These are phyloP conservation scores for Amanita fuliginea DNA, from an alignment of 768 basidiomycete genomes.

Conservation along the genomic window DNA sequence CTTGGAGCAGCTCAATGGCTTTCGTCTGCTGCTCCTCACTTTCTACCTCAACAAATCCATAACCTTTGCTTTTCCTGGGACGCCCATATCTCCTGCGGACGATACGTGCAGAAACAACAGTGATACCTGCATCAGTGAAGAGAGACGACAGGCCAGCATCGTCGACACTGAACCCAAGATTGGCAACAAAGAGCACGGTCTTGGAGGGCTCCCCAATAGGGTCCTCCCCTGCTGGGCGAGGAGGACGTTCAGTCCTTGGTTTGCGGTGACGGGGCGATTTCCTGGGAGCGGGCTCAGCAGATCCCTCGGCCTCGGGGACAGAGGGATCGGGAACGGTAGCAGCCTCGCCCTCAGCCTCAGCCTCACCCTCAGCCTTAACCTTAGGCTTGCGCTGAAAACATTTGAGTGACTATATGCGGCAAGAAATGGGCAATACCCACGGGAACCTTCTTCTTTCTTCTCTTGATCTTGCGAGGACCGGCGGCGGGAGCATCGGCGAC, in stretches of 20 bases:
- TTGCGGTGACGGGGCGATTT: constrained; percentile 46
- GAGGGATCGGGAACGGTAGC: constrained; percentile 19
- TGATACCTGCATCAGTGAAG: constrained; percentile 82
- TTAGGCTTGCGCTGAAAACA: constrained; percentile 42
- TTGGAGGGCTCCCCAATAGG: constrained; percentile 83
- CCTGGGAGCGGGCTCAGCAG: constrained; percentile 29
- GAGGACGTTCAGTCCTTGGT: constrained; percentile 42
- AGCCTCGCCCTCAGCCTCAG: constrained; percentile 28
- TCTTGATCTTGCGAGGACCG: constrained; percentile 75
- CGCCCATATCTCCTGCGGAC: constrained; percentile 78
- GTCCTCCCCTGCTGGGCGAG: constrained; percentile 71
- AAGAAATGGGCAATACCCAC: constrained; percentile 29
- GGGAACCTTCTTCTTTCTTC: constrained; percentile 64
- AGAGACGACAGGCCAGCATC: constrained; percentile 71
- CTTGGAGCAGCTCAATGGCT: constrained; percentile 78
- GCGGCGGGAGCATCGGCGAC: constrained; percentile 41
- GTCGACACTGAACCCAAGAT: constrained; percentile 90
- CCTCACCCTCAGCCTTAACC: constrained; percentile 31
- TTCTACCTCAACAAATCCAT: constrained; percentile 95
- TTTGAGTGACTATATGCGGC: constrained; percentile 11
- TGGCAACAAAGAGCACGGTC: constrained; percentile 91
- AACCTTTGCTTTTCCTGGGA: constrained; percentile 88
- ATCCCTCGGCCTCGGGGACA: constrained; percentile 24
- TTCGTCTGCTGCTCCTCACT: constrained; percentile 82
- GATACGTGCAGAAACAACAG: constrained; percentile 78